Conservation (phyloP, 2,329 filamentous ascomycete species). For the Pseudogymnoascus sp. region DNA sequence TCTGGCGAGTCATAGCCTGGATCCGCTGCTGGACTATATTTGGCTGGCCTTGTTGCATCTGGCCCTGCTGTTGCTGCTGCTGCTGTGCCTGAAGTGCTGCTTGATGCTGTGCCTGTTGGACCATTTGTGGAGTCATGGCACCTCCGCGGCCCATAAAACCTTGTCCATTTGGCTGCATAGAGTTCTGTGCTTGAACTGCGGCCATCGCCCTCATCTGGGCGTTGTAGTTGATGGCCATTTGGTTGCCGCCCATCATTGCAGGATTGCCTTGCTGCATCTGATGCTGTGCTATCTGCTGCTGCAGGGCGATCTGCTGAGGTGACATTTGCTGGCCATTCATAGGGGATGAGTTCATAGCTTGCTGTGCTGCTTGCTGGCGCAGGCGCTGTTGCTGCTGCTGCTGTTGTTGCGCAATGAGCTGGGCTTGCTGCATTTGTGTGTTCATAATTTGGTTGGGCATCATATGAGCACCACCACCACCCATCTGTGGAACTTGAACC, state of each 20-base stretch:
- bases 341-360: slow-evolving; percentile 29
- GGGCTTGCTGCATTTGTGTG: slow-evolving; percentile 29
- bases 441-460: slow-evolving; percentile 38
- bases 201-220: slow-evolving; percentile 21
- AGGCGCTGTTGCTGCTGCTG: slow-evolving; percentile 27
- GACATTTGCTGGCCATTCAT: slow-evolving; percentile 20
- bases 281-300: slow-evolving; percentile 34
- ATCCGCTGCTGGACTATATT: slow-evolving; percentile 3
- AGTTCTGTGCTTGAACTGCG: slow-evolving; percentile 13
- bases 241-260: slow-evolving; percentile 17
- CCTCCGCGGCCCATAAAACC: slow-evolving; percentile 30
- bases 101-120: slow-evolving; percentile 29
- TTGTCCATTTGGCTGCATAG: slow-evolving; percentile 23
- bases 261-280: slow-evolving; percentile 19
- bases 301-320: slow-evolving; percentile 33
- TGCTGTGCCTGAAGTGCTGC: slow-evolving; percentile 29
- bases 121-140: slow-evolving; percentile 32
- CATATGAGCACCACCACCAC: slow-evolving; percentile 38
- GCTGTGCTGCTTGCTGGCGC: slow-evolving; percentile 34
- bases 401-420: slow-evolving; percentile 20
- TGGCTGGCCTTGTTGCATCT: slow-evolving; percentile 27
- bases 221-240: slow-evolving; percentile 19
- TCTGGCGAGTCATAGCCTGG: slow-evolving; percentile 23
- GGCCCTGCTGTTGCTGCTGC: slow-evolving; percentile 35
- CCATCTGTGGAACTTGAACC: slow-evolving; percentile 49